phyloP scores from a whole-genome alignment of 495 filamentous ascomycete genomes.

The Hyaloscypha hepaticicola region DNA sequence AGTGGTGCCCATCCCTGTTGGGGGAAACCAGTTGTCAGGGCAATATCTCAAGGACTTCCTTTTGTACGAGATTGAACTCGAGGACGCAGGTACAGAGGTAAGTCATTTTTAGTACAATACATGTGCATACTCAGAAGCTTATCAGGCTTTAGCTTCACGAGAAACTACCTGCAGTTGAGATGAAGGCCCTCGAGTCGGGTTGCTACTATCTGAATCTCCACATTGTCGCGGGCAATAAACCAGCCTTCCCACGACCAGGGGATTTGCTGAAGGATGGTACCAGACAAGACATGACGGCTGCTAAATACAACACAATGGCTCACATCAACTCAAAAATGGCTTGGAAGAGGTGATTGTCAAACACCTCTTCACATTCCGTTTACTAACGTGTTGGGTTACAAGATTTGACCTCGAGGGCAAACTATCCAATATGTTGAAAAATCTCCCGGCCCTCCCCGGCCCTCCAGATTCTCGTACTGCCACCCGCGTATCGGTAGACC shows the following conservation, averaged over 20 bases:
- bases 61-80: conserved; percentile 18
- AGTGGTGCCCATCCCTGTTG: conserved; percentile 26
- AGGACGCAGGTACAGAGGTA: conserved; percentile 29
- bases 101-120: not conserved
- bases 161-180: conserved; percentile 22
- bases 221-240: conserved; percentile 32
- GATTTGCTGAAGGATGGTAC: conserved; percentile 29
- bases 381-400: not conserved
- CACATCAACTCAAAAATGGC: conserved; percentile 14
- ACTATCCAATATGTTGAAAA: conserved; percentile 15
- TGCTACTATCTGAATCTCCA: conserved; percentile 29
- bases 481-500: not conserved
- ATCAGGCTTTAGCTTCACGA: conserved; percentile 18
- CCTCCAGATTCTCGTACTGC: conserved; percentile 3
- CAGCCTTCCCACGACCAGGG: conserved; percentile 22
- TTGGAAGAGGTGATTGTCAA: conserved; percentile 22
- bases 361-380: no score
- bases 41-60: conserved; percentile 26
- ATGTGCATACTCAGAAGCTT: not conserved
- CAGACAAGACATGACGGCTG: conserved; percentile 29
- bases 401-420: conserved; percentile 24
- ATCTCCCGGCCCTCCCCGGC: conserved; percentile 6
- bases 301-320: conserved; percentile 33
- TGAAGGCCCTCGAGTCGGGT: conserved; percentile 21
- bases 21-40: conserved; percentile 20